Conservation (phyloP, 2,329 filamentous ascomycete genomes). For the Sclerotinia glacialis region DNA sequence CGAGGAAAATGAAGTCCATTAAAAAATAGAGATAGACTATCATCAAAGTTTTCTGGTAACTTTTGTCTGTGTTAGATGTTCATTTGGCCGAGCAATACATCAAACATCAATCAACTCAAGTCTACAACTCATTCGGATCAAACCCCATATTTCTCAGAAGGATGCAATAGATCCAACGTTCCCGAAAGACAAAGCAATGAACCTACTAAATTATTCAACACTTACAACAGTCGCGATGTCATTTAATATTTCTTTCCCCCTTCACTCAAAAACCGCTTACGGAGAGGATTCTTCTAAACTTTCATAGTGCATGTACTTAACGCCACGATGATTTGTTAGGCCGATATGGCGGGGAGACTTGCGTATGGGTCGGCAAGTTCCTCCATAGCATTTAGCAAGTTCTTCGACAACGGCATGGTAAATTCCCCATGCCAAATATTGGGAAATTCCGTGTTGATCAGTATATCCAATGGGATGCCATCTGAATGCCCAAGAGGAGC, state of each 20-base stretch:
- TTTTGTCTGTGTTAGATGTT: background rate
- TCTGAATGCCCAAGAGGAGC: background rate
- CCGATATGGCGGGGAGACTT: background rate
- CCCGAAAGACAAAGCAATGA: background rate
- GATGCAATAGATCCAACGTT: background rate
- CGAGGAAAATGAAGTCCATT: too few species aligned
- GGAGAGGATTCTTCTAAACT: background rate
- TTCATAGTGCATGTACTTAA: background rate
- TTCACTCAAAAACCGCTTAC: background rate
- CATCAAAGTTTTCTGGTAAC: rapidly evolving
- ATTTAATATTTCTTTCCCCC: too few species aligned
- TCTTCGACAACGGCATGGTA: background rate
- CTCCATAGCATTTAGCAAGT: background rate
- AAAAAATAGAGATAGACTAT: background rate
- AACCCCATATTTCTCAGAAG: too few species aligned
- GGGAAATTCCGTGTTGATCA: background rate
- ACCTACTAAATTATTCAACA: background rate
- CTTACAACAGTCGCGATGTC: background rate
- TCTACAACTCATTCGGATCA: background rate
- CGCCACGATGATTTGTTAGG: background rate
- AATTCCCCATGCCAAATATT: background rate
- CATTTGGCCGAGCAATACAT: background rate
- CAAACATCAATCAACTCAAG: background rate
- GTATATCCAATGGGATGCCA: background rate
- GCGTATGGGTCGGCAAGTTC: background rate